Evolutionary conservation across 2,329 filamentous ascomycete species (phyloP), one percentile per base, ranked within the genome.

Genomic region (Pseudopyricularia javanii): DNA sequence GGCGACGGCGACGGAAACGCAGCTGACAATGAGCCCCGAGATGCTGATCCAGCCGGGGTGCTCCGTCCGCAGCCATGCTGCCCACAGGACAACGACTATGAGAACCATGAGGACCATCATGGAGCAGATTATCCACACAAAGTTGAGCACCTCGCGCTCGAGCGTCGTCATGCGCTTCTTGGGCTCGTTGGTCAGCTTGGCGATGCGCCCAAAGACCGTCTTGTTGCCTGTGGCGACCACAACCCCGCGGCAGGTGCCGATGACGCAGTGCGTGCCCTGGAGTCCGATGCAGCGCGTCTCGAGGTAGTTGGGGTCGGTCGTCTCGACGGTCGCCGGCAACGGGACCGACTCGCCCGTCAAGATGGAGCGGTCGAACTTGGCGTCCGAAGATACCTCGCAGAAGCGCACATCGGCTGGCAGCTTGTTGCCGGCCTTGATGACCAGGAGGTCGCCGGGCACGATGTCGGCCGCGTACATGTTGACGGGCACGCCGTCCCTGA

Each of bases 191-290:
- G 86, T 87, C 50, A 90, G 69, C 57, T 82, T 81, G 1, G 86
- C 85, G 58, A 91, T 86, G 49, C 82, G 79, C 8, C 86, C 86
- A 64, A 91, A 89, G 22, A 91, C 82, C 0, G 86, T 89, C 14
- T 70, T 72, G 62, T 88, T 83, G 8, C 85, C 86, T 0, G 82
- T 90, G 1, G 81, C 79, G 11, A 91, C 80, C 2, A 88, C 83
- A 9, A 90, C 67, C 17, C 83, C 86, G 14, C 76, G 70, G 51
- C 79, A 82, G 22, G 72, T 81, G 3, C 86, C 86, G 7, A 81
- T 82, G 4, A 86, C 80, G 58, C 85, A 89, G 60, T 90, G 85
- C 0, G 86, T 89, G n/a, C 87, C 86, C 62, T 89, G 85, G 9
- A 91, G 73, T 22, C 85, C 86, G 52, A 91, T 87, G 59, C 82